Percentiles rank a stretch among this genome's conserved stretches.
Conservation (phyloP, 495 filamentous ascomycete species). For the Elasticomyces elasticus region DNA sequence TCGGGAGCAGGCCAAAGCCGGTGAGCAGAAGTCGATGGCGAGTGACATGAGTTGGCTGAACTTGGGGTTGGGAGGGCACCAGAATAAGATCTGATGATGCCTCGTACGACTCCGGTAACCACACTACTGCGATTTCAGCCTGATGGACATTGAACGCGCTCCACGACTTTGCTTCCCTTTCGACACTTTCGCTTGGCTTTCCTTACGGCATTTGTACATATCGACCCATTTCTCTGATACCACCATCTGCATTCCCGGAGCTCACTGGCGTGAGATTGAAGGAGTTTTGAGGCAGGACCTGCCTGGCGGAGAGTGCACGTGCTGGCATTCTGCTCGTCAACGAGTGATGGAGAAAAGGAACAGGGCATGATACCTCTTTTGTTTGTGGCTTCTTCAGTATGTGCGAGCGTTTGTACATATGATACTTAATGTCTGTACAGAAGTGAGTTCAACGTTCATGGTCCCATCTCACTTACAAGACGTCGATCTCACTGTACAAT, state of each 20-base stretch:
- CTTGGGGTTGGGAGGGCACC: conserved; percentile 20
- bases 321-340: too few relatives aligned
- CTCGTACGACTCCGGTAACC: not conserved
- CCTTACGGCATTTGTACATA: not conserved
- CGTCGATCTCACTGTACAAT: too few relatives aligned
- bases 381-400: not conserved
- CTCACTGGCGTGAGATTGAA: not conserved
- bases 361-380: not conserved
- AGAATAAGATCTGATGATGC: conserved; percentile 17
- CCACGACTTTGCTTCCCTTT: not conserved
- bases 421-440: not conserved
- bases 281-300: too few relatives aligned
- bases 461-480: too few relatives aligned
- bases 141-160: too few relatives aligned
- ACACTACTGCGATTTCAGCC: too few relatives aligned
- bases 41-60: conserved; percentile 37
- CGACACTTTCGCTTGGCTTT: not conserved
- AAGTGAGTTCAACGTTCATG: too few relatives aligned
- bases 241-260: not conserved
- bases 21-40: conserved; percentile 5
- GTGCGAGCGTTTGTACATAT: not conserved
- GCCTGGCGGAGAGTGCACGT: not conserved
- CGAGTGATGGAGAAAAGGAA: not conserved
- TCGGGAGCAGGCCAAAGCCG: conserved; percentile 9
- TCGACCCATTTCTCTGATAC: not conserved